phyloP scores from a whole-genome alignment of 2,329 filamentous ascomycete species.

The Fonsecaea pugnacius region DNA sequence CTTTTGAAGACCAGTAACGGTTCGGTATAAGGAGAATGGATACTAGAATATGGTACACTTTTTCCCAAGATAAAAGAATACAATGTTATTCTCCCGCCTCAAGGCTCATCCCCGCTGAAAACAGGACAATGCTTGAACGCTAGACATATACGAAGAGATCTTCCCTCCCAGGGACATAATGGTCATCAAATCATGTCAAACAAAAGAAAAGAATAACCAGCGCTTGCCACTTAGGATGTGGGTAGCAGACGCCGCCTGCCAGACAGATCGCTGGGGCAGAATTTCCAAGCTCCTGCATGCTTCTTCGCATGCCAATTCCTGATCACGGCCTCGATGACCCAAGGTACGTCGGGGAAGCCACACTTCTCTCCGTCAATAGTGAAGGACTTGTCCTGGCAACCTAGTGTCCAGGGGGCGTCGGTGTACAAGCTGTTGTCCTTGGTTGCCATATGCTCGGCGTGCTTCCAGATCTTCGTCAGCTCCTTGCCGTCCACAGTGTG shows the following conservation, averaged over 20 bases:
- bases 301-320: conserved; percentile 32
- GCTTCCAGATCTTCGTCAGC: conserved; percentile 35
- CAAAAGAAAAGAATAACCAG: background rate
- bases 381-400: conserved; percentile 37
- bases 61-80: background rate
- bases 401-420: conserved; percentile 32
- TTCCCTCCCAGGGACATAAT: background rate
- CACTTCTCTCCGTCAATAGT: conserved; percentile 29
- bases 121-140: conserved; percentile 20
- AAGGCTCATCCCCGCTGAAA: background rate
- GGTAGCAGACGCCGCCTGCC: conserved; percentile 26
- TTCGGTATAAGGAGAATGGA: background rate
- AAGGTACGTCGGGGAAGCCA: conserved; percentile 26
- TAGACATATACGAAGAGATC: conserved; percentile 12
- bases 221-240: conserved; percentile 10
- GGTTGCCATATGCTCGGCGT: conserved; percentile 27
- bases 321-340: conserved; percentile 26
- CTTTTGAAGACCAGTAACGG: conserved; percentile 66
- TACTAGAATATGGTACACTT: conserved; percentile 9
- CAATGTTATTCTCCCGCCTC: background rate
- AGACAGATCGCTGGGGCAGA: conserved; percentile 34
- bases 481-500: conserved; percentile 33
- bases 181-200: conserved; percentile 12
- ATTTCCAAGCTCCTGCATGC: conserved; percentile 34
- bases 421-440: conserved; percentile 28